Percentiles rank a stretch among this genome's conserved stretches.
These are phyloP conservation scores for Neovahlkampfia damariscottae DNA, from an alignment of 78 protist genomes.

Conservation along the genomic window DNA sequence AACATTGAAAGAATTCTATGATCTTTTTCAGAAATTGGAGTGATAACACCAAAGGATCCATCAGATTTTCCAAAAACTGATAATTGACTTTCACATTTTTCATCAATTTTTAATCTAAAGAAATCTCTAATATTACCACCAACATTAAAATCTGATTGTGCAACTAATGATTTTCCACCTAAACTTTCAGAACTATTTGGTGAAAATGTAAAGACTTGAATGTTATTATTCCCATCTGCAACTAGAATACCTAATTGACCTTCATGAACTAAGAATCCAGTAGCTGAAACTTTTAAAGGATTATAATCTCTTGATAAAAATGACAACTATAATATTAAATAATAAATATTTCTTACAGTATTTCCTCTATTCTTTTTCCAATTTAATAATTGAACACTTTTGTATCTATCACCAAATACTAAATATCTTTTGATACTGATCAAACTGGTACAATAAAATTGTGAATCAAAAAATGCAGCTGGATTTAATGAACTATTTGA, in stretches of 20 bases:
- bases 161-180: background rate
- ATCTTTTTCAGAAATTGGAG: conserved; percentile 1
- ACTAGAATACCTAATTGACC: conserved; percentile 3
- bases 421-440: conserved; percentile 11
- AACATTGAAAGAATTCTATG: background rate
- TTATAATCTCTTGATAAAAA: conserved; percentile 1
- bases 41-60: background rate
- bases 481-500: background rate
- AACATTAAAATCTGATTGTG: background rate
- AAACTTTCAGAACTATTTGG: conserved; percentile 9
- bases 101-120: background rate
- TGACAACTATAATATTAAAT: background rate
- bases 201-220: background rate
- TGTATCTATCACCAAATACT: conserved; percentile 7
- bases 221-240: conserved; percentile 7
- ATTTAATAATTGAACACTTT: conserved; percentile 5
- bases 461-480: conserved; percentile 8
- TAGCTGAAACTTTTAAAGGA: background rate
- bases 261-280: background rate
- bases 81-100: background rate
- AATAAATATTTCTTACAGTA: too few species aligned
- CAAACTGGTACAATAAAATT: background rate
- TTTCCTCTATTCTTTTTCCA: conserved; percentile 12
- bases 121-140: conserved; percentile 2
- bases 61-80: conserved; percentile 6